Percentiles rank a stretch among this genome's conserved stretches.
Conservation (phyloP, 2,329 filamentous ascomycete species). For the Sclerotiophoma versabilis region DNA sequence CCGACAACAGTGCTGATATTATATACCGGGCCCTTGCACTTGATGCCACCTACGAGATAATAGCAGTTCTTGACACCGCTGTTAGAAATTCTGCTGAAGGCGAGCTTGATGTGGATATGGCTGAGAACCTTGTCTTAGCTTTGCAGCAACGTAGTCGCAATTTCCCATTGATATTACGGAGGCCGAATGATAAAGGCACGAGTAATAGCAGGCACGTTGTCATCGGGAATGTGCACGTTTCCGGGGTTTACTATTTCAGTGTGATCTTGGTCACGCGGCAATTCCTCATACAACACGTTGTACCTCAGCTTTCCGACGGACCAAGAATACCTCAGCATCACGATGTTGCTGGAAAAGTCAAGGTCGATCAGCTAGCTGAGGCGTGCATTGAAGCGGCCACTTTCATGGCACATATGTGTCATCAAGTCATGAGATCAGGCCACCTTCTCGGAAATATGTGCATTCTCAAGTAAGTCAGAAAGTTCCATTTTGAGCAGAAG, state of each 20-base stretch:
- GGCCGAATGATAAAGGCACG: conserved; percentile 18
- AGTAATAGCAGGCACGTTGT: conserved; percentile 43
- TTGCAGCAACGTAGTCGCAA: conserved; percentile 55
- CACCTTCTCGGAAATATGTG: conserved; percentile 64
- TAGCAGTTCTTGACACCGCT: conserved; percentile 20
- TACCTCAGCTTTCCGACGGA: conserved; percentile 29
- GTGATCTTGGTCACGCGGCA: conserved; percentile 65
- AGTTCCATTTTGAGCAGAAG: not conserved
- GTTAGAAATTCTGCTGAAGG: conserved; percentile 19
- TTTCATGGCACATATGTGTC: conserved; percentile 63
- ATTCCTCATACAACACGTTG: conserved; percentile 61
- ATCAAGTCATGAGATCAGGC: conserved; percentile 55
- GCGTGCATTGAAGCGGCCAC: conserved; percentile 64
- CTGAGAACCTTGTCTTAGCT: conserved; percentile 22
- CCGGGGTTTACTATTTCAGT: conserved; percentile 66
- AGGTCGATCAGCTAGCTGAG: conserved; percentile 54
- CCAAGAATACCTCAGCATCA: conserved; percentile 33
- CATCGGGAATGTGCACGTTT: conserved; percentile 62
- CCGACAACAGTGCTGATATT: not conserved
- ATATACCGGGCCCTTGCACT: conserved; percentile 21
- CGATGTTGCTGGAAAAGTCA: conserved; percentile 31
- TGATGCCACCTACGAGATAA: conserved; percentile 35
- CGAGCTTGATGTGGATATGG: conserved; percentile 13
- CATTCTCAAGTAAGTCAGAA: conserved; percentile 61
- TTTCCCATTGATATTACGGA: conserved; percentile 50